A percentile compares a stretch with the other conserved stretches of the same genome.
Evolutionary conservation across 305 asterid genomes (phyloP).

Genomic region (Stenogyne calaminthoides): DNA sequence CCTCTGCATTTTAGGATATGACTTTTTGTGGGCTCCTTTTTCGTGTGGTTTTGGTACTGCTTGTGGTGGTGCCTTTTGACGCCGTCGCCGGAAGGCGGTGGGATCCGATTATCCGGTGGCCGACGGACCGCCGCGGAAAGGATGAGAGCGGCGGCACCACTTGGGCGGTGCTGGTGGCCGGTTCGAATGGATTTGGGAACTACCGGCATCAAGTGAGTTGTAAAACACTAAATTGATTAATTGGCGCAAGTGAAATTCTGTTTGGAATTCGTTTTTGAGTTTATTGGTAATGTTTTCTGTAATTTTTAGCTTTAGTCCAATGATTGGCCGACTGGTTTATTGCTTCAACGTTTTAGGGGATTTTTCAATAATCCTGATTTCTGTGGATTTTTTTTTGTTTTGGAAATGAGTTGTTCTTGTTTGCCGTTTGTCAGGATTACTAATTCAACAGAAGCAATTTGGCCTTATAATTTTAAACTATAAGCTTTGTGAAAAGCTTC

Average conservation of each 20-base stretch:
- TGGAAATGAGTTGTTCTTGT: not conserved
- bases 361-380: not conserved
- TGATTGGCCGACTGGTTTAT: not conserved
- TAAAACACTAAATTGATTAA: not conserved
- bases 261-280: not conserved
- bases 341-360: not conserved
- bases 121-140: constrained; percentile 41
- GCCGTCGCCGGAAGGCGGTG: constrained; percentile 36
- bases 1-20: constrained; percentile 31
- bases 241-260: not conserved
- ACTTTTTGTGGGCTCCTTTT: constrained; percentile 22
- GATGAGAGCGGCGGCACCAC: constrained; percentile 48
- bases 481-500: not conserved
- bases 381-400: not conserved
- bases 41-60: constrained; percentile 30
- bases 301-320: not conserved
- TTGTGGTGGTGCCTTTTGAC: constrained; percentile 37
- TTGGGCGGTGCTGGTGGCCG: constrained; percentile 98
- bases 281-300: not conserved
- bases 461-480: too few relatives aligned
- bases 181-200: constrained; percentile 81
- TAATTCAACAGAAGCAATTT: not conserved
- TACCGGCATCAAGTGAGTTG: constrained; percentile 84
- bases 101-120: constrained; percentile 78
- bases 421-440: not conserved